Base-by-base conservation (phyloP, 2,329 filamentous ascomycete genomes). In the Aspergillus ustus region DNA sequence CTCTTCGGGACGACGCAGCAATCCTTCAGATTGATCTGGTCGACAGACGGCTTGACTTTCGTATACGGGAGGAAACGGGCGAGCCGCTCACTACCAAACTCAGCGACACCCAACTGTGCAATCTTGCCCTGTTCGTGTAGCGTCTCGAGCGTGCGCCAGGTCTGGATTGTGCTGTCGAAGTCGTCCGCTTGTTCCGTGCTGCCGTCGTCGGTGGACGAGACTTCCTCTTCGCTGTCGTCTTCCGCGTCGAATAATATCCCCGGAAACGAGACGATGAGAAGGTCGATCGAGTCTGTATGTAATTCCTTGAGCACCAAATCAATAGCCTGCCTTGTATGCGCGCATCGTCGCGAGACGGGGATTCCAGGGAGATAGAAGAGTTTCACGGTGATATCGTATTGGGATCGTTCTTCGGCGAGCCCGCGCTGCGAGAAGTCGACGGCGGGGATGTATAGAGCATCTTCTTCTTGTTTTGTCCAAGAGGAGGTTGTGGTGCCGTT, bases 311-410 rank as follows among this genome's bases (percentile, higher is more conserved):
- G 83, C 9, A 98, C 93, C 9, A 97, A 79, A 55, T 87, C 82
- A 67, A 99, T 83, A 1, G 95, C 94, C 72, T 96, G 91, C 59
- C 85, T 80, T 8, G 91, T 90, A 73, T 97, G 89, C 58, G 83
- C 81, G 67, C 85, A 86, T 62, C 94, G 87, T 66, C 87, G 80
- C 19, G 84, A 83, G 1, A 86, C 80, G 9, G 89, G 83, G 57
- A 91, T 86, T 19, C 85, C 86, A 3, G 92, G 90, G 29, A 98
- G 84, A 77, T 95, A 96, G 82, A 99, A 99, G 22, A 99, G 80
- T 79, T 99, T 99, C 63, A 95, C 89, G 0, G 94, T 97, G 72
- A 97, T 93, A 73, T 97, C 93, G 81, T 99, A 99, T 68, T 93
- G 89, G 62, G 85, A 83, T 28, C 90, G 83, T 68, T 96, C 93